Evolutionary conservation across 768 basidiomycete species (phyloP).

Genomic region (Naganishia friedmannii): DNA sequence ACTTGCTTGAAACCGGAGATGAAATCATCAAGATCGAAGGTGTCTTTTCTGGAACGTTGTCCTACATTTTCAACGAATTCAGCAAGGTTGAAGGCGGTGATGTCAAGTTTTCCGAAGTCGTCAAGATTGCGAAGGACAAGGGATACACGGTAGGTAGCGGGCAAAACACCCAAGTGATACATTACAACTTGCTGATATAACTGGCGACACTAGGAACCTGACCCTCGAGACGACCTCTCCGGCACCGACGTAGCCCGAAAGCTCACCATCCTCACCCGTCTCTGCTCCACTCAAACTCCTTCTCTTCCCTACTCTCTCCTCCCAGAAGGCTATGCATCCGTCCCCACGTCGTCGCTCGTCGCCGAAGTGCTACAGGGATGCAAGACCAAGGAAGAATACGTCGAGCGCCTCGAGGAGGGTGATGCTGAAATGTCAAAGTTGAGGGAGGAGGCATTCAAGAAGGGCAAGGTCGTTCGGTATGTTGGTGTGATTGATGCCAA

Average conservation of each 20-base stretch:
- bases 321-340: conserved; percentile 73
- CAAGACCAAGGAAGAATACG: conserved; percentile 74
- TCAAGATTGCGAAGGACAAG: conserved; percentile 79
- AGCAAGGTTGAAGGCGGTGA: conserved; percentile 64
- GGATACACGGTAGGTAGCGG: conserved; percentile 82
- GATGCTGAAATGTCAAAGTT: conserved; percentile 74
- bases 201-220: conserved; percentile 69
- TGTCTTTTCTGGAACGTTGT: conserved; percentile 94
- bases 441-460: conserved; percentile 70
- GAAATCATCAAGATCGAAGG: conserved; percentile 92
- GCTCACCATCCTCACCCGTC: conserved; percentile 87
- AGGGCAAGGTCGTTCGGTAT: conserved; percentile 83
- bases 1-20: conserved; percentile 87
- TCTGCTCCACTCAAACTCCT: conserved; percentile 50
- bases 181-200: not conserved
- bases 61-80: conserved; percentile 98
- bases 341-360: conserved; percentile 79
- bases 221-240: conserved; percentile 93
- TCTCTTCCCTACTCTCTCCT: conserved; percentile 56
- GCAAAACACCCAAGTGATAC: no score
- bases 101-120: conserved; percentile 77
- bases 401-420: conserved; percentile 72
- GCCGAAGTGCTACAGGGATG: conserved; percentile 69
- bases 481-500: conserved; percentile 88
- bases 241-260: conserved; percentile 97